Evolutionary conservation across 2,329 filamentous ascomycete species (phyloP), one percentile per base, ranked within the genome.

Genomic region (Hypoxylon rubiginosum): DNA sequence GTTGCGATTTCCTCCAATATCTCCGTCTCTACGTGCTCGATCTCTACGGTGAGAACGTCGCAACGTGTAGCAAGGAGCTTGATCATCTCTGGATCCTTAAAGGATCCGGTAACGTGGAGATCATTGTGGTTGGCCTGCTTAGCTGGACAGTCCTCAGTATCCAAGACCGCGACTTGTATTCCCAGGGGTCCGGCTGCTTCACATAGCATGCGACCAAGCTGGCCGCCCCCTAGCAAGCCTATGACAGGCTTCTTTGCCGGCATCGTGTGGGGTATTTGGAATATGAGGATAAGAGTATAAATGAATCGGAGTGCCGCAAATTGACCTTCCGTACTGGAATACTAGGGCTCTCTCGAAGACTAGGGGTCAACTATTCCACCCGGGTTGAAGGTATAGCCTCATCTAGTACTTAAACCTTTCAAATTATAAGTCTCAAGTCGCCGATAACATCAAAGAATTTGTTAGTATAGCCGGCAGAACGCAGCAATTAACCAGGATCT

Each of bases 1-100:
- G 87, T 87, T 4, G 88, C 88, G 62, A 97, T 89, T 76, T 97
- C 92, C 79, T 97, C 93, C 4, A 97, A 86, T 24, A 96, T 91
- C 57, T 93, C 85, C n/a, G 93, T 96, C 79, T 97, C 89, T 63
- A 97, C 91, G 80, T 97, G 95, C 83, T 98, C 95, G 69, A 97
- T 97, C 80, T 98, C 95, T 13, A 97, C 92, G 0, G 94, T 97
- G 66, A 97, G 83, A 15, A 97, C 88, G 77, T 97, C 92, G 73
- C 90, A 93, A 34, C 84, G 81, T 41, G 86, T 81, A 1, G 95
- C 94, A n/a, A 98, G 84, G 77, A 93, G 85, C 46, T 90, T 88
- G 70, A 98, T 94, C 70, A 92, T 91, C 34, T 88, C 87, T 0
- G 90, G 83, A 71, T 97, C 91, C 77, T 93, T 94, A 85, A 97